Percentiles rank a stretch among this genome's conserved stretches.
Conservation (phyloP, 2,329 filamentous ascomycete species). For the Cladophialophora psammophila region DNA sequence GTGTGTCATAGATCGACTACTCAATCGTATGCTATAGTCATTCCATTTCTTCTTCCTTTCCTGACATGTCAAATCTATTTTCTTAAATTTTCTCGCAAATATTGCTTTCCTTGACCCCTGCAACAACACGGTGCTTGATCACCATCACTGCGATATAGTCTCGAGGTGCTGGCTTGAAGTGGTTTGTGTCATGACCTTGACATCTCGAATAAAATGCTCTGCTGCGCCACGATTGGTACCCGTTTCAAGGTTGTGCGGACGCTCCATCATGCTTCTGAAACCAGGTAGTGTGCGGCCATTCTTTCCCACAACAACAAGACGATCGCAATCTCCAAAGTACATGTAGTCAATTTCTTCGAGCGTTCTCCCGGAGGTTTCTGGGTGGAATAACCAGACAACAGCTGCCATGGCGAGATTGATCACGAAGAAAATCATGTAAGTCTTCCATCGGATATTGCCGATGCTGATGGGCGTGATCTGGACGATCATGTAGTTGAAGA, state of each 20-base stretch:
- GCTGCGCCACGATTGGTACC: not conserved
- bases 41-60: no score
- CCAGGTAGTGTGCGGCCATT: conserved; percentile 7
- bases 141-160: no score
- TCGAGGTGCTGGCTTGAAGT: no score
- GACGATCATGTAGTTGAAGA: conserved; percentile 49
- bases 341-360: conserved; percentile 28
- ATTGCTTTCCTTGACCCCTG: no score
- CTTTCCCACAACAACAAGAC: conserved; percentile 9
- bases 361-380: conserved; percentile 29
- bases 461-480: conserved; percentile 49
- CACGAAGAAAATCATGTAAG: conserved; percentile 54
- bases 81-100: no score
- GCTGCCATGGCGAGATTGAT: conserved; percentile 42
- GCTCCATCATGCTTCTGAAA: conserved; percentile 11
- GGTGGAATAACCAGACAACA: conserved; percentile 30
- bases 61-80: no score
- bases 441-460: conserved; percentile 55
- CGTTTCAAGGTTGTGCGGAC: conserved; percentile 1
- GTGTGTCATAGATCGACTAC: no score
- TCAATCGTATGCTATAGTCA: no score
- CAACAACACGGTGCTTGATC: no score
- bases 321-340: conserved; percentile 8
- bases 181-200: no score
- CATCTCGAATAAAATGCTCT: no score